Evolutionary conservation across 345 rosid species (phyloP).

Genomic region (Eucalyptus curtisii): DNA sequence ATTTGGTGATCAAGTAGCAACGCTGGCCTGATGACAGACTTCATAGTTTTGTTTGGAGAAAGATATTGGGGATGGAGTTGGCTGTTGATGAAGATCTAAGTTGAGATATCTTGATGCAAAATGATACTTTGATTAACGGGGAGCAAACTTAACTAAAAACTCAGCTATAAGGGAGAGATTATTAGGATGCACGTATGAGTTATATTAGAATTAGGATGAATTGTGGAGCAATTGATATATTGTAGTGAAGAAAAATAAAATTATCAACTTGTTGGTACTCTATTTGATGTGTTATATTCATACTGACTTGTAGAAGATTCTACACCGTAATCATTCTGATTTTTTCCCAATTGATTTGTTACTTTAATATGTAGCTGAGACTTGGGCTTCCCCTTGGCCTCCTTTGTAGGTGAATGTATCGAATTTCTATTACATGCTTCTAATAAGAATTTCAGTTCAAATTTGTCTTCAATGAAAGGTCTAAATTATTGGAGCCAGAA

Average conservation of each 20-base stretch:
- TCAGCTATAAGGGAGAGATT: neutral
- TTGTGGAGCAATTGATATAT: neutral
- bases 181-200: neutral
- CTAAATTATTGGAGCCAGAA: neutral
- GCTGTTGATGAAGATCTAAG: neutral
- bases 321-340: accelerated
- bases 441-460: neutral
- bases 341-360: too few relatives aligned
- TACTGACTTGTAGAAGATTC: too few relatives aligned
- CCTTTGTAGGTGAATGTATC: neutral
- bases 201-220: too few relatives aligned
- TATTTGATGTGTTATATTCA: too few relatives aligned
- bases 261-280: too few relatives aligned
- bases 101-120: neutral
- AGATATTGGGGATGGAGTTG: neutral
- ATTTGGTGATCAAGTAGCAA: neutral
- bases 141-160: neutral
- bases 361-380: neutral
- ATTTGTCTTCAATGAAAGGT: neutral
- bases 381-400: neutral
- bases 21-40: neutral
- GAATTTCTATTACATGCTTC: neutral
- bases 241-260: too few relatives aligned
- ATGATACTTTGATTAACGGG: neutral
- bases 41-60: neutral